Evolutionary conservation across 441 rosid species (phyloP).

Genomic region (Adansonia madagascariensis): DNA sequence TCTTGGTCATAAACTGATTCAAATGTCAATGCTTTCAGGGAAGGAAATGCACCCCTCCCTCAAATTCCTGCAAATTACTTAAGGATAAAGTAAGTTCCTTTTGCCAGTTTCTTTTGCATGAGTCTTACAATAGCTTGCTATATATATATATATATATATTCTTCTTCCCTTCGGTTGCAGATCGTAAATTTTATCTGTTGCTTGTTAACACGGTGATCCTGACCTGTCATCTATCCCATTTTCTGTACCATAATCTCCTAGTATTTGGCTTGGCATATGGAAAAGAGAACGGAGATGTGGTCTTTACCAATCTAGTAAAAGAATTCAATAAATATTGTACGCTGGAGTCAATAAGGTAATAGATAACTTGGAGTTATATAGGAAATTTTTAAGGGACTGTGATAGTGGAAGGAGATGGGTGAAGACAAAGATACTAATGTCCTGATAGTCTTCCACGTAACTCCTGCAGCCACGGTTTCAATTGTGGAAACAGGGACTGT

Average conservation of each 20-base stretch:
- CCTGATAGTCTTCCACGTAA: not conserved
- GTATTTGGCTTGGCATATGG: not conserved
- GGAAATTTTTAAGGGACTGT: not conserved
- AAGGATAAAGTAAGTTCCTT: slow-evolving; percentile 58
- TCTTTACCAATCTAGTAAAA: not conserved
- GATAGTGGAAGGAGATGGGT: not conserved
- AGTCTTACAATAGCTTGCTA: not conserved
- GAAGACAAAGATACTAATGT: slow-evolving; percentile 2
- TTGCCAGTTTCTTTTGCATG: not conserved
- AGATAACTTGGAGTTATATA: not conserved
- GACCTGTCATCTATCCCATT: not conserved
- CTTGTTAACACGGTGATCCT: not conserved
- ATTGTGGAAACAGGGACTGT: not conserved
- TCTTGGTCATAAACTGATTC: slow-evolving; percentile 24
- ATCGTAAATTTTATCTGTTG: not conserved
- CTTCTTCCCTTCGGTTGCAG: not conserved
- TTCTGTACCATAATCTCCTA: not conserved
- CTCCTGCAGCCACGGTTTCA: slow-evolving; percentile 3
- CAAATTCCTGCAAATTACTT: slow-evolving; percentile 60
- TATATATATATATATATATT: not conserved
- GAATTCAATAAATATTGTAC: not conserved
- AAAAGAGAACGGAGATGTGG: not conserved
- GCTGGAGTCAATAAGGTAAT: slow-evolving; percentile 7
- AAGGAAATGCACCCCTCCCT: slow-evolving; percentile 62
- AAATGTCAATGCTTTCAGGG: slow-evolving; percentile 48